Percentiles rank a stretch among this genome's conserved stretches.
These are phyloP conservation scores for Ogataea chonburiensis DNA, from an alignment of 805 yeast genomes.

Conservation along the genomic window DNA sequence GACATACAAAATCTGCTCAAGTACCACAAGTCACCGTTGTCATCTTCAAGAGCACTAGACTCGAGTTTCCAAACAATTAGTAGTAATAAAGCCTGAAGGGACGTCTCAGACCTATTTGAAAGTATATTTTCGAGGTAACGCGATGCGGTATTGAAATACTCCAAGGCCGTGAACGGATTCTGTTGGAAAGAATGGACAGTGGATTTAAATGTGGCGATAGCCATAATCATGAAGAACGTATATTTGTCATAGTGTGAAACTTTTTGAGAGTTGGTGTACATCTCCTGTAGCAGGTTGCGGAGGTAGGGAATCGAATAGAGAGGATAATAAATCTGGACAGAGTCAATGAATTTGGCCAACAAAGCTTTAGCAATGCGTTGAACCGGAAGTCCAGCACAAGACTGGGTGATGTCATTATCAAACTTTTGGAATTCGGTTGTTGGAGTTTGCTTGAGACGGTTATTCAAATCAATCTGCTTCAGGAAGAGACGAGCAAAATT, in stretches of 20 bases:
- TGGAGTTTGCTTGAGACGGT: conserved; percentile 13
- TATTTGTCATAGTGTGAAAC: conserved; percentile 25
- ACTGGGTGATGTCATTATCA: conserved; percentile 19
- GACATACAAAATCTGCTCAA: conserved; percentile 28
- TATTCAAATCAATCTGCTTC: conserved; percentile 23
- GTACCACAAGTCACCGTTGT: conserved; percentile 30
- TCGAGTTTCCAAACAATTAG: conserved; percentile 25
- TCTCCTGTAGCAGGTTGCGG: conserved; percentile 7
- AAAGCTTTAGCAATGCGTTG: conserved; percentile 15
- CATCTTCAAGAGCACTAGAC: conserved; percentile 24
- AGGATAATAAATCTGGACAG: conserved; percentile 23
- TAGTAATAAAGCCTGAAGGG: conserved; percentile 24
- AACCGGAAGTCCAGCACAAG: conserved; percentile 26
- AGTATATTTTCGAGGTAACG: conserved; percentile 25
- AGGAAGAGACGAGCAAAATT: conserved; percentile 25
- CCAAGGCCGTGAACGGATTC: conserved; percentile 23
- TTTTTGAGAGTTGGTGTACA: conserved; percentile 16
- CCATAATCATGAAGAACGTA: conserved; percentile 23
- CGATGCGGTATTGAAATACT: conserved; percentile 27
- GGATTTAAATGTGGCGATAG: conserved; percentile 18
- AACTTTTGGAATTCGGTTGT: conserved; percentile 16
- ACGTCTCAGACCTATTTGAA: conserved; percentile 22
- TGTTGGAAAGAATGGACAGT: conserved; percentile 7
- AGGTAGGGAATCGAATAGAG: conserved; percentile 17
- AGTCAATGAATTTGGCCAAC: conserved; percentile 20